Evolutionary conservation across 2,329 filamentous ascomycete species (phyloP).

Genomic region (Neonectria sp.): DNA sequence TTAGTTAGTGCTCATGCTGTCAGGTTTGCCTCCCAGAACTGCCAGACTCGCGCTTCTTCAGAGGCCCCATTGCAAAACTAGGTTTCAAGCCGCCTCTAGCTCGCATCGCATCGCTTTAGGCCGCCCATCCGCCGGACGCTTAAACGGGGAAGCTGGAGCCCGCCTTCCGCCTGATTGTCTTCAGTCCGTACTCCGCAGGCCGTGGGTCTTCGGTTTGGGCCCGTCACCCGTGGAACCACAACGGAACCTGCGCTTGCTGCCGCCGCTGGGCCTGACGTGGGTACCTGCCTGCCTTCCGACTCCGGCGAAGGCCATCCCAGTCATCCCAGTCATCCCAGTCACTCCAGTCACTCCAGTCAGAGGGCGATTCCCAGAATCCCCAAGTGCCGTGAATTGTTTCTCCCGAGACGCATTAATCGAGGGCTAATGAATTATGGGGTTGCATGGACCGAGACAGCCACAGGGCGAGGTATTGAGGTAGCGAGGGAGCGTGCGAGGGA

Average conservation of each 20-base stretch:
- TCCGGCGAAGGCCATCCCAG: constrained; percentile 27
- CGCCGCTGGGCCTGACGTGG: constrained; percentile 19
- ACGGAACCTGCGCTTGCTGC: constrained; percentile 18
- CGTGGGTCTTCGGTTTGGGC: background rate
- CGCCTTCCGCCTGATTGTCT: constrained; percentile 4
- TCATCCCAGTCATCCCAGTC: background rate
- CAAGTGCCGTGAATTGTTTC: constrained; percentile 24
- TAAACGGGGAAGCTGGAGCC: constrained; percentile 10
- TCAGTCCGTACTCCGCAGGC: constrained; percentile 5
- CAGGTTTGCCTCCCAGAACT: constrained; percentile 18
- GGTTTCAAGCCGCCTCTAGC: constrained; percentile 29
- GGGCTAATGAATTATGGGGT: constrained; percentile 9
- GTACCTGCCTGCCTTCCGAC: constrained; percentile 15
- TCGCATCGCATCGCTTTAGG: constrained; percentile 11
- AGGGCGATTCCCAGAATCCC: constrained; percentile 1
- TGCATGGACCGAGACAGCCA: background rate
- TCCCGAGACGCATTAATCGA: constrained; percentile 13
- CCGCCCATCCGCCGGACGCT: constrained; percentile 8
- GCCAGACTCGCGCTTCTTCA: background rate
- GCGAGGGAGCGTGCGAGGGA: constrained; percentile 4
- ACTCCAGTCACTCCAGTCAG: constrained; percentile 16
- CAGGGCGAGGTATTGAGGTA: background rate
- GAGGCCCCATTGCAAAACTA: constrained; percentile 25
- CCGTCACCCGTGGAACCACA: constrained; percentile 12
- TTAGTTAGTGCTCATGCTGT: constrained; percentile 16